Conservation (phyloP, 2,329 filamentous ascomycete species). For the Alternaria ventricosa region DNA sequence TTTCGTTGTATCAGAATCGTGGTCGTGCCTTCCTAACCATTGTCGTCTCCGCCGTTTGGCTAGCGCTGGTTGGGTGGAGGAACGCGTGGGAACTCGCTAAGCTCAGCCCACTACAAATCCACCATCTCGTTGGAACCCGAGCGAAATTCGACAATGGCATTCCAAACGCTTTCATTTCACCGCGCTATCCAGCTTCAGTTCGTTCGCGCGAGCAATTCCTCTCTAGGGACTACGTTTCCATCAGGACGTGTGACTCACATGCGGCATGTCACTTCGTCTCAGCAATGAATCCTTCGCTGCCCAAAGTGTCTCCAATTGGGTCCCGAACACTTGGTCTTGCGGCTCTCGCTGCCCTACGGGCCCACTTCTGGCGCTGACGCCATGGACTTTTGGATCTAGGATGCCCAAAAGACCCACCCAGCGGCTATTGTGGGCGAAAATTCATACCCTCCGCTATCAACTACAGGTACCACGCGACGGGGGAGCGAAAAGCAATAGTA, state of each 20-base stretch:
- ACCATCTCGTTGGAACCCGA: background rate
- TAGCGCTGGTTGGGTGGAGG: constrained; percentile 23
- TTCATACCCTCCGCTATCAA: background rate
- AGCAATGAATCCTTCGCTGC: constrained; percentile 27
- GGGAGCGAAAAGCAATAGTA: background rate
- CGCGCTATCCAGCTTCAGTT: constrained; percentile 17
- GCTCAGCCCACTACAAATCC: constrained; percentile 18
- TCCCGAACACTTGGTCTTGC: constrained; percentile 24
- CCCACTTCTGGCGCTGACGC: constrained; percentile 31
- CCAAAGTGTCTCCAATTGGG: constrained; percentile 33
- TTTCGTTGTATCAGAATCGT: background rate
- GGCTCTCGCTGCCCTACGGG: constrained; percentile 37
- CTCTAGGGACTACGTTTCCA: constrained; percentile 13
- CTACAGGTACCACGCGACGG: constrained; percentile 10
- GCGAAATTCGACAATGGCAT: constrained; percentile 1
- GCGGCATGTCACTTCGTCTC: constrained; percentile 8
- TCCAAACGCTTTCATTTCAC: background rate
- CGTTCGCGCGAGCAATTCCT: constrained; percentile 6
- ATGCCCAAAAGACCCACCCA: constrained; percentile 33
- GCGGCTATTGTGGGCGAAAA: constrained; percentile 29
- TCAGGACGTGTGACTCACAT: constrained; percentile 31
- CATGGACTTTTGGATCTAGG: constrained; percentile 18
- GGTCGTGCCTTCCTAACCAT: background rate
- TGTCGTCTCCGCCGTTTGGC: constrained; percentile 13
- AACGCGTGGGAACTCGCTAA: constrained; percentile 29